Conservation (phyloP, 345 rosid genomes). For the Trapa incisa region DNA sequence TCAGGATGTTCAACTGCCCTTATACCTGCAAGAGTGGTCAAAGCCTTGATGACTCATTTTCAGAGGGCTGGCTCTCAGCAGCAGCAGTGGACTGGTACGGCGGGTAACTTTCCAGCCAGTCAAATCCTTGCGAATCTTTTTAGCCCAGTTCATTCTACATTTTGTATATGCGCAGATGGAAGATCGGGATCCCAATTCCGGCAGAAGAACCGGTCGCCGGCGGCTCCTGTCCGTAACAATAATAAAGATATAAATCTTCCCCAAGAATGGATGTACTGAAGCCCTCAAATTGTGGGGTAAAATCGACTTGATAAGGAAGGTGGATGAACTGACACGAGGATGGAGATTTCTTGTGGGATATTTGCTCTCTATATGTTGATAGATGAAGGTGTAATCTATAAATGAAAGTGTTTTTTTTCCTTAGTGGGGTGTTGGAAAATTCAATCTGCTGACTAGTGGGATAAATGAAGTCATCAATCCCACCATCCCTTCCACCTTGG, state of each 20-base stretch:
- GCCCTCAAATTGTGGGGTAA: not conserved
- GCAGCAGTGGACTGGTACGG: constrained; percentile 13
- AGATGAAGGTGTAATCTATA: no score
- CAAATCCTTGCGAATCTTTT: no score
- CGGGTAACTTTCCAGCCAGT: no score
- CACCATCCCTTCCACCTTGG: no score
- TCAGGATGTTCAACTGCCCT: constrained; percentile 67
- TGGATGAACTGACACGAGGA: no score
- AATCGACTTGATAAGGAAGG: not conserved
- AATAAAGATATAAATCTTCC: constrained; percentile 47
- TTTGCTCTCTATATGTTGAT: no score
- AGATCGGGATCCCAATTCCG: constrained; percentile 19
- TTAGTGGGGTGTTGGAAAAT: no score
- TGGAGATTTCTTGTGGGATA: no score
- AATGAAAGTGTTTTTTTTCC: no score
- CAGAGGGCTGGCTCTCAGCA: constrained; percentile 50
- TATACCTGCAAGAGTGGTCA: constrained; percentile 76
- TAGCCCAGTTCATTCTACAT: not conserved
- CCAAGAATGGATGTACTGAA: constrained; percentile 72
- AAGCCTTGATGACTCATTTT: constrained; percentile 63
- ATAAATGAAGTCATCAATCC: no score
- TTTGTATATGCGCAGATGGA: constrained; percentile 17
- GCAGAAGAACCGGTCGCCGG: constrained; percentile 21
- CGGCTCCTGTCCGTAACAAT: constrained; percentile 23
- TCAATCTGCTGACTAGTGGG: no score